Percentiles rank a stretch among this genome's conserved stretches.
phyloP scores from a whole-genome alignment of 192 early-diverging fungal genomes.

The Coemansia sp. region DNA sequence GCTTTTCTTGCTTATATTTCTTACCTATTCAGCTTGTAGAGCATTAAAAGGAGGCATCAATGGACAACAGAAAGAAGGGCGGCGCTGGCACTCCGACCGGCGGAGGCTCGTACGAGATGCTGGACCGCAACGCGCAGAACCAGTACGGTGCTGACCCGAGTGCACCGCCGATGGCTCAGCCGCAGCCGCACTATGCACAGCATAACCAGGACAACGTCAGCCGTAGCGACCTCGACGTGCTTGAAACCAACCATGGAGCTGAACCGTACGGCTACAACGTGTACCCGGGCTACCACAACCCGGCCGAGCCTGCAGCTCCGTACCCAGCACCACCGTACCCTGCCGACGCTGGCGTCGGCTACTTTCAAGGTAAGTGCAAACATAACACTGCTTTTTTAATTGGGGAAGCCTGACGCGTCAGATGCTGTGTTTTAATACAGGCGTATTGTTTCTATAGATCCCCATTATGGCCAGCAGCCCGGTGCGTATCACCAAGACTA shows the following conservation, averaged over 20 bases:
- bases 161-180: constrained; percentile 18
- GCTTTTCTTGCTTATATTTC: constrained; percentile 3
- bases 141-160: constrained; percentile 17
- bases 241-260: constrained; percentile 36
- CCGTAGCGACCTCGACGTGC: constrained; percentile 51
- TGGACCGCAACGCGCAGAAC: constrained; percentile 43
- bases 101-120: constrained; percentile 51
- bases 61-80: constrained; percentile 37
- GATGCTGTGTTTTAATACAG: background rate
- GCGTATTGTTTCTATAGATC: constrained; percentile 13
- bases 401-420: constrained; percentile 4
- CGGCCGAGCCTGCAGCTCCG: constrained; percentile 6
- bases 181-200: constrained; percentile 16
- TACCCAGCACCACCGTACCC: background rate
- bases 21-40: background rate
- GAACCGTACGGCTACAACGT: constrained; percentile 32
- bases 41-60: constrained; percentile 3
- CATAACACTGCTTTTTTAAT: background rate
- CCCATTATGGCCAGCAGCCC: constrained; percentile 24
- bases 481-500: constrained; percentile 26
- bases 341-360: constrained; percentile 40
- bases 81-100: constrained; percentile 8
- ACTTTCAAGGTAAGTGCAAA: constrained; percentile 36
- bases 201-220: constrained; percentile 25
- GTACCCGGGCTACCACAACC: constrained; percentile 25